Base-by-base conservation (phyloP, 352 stramenopile species). In the Phytophthora pluvialis region DNA sequence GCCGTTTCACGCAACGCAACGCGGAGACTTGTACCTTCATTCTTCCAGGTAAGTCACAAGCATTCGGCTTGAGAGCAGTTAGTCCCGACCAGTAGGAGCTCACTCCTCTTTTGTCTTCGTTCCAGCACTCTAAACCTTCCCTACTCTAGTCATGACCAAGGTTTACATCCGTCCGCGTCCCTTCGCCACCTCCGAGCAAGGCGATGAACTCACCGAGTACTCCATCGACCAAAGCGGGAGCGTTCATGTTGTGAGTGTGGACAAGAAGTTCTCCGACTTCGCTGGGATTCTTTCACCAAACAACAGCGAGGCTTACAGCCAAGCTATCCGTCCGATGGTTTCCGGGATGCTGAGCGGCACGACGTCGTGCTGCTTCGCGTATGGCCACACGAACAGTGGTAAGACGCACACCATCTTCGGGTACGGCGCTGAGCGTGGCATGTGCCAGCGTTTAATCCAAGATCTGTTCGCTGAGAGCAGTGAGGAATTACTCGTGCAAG, bases 331-430 rank as follows among this genome's bases (percentile, higher is more conserved):
- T 15, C 72, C 79, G 3, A 56, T 88, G 26, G 25, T 85, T 0
- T 4, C 46, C 0, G 46, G 28, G 11, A 66, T 77, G 11, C 31
- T 77, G n/a, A 60, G 29, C 5, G 79, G 79, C 4, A 40, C 48
- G 12, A 88, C 72, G 15, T 73, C 65, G 4, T 88, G 79, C 51
- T 86, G 77, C 67, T 88, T 88, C 46, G 77, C 79, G 3, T 88
- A 86, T 57, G 79, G 77, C 3, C 75, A 88, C 52, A 88, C 78
- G 7, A 82, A 82, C 48, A 84, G 71, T 51, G 78, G 78, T 47
- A 88, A 88, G 72, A 88, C 78, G 15, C 78, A 88, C 62, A 86
- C 78, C 43, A 86, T 88, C 59, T 83, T 88, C 45, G 79, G 79
- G 21, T 86, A 88, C 32, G 72, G 49, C 1, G n/a, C 43, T 16